Percentiles rank a stretch among this genome's conserved stretches.
Evolutionary conservation across 441 rosid genomes (phyloP).

Genomic region (Syzygium malaccense): DNA sequence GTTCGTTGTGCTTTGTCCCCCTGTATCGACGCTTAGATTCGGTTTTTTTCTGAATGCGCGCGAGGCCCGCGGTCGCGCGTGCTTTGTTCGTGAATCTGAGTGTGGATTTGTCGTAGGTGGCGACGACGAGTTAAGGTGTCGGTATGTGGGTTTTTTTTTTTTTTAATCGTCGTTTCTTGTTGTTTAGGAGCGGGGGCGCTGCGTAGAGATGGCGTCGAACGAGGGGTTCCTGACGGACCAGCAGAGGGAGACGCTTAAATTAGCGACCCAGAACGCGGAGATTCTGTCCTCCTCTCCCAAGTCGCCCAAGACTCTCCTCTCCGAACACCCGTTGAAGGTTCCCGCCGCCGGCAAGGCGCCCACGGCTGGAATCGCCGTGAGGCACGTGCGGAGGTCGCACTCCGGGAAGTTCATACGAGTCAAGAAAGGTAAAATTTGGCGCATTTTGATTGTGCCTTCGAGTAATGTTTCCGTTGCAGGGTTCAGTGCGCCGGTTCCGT

Average conservation of each 20-base stretch:
- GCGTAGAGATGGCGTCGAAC: constrained; percentile 57
- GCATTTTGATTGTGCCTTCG: neutral
- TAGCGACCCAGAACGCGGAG: constrained; percentile 52
- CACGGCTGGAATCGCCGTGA: constrained; percentile 50
- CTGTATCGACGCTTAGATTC: neutral
- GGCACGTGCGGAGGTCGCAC: constrained; percentile 82
- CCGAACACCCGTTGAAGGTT: constrained; percentile 54
- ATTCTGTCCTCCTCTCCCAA: constrained; percentile 55
- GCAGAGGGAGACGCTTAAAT: constrained; percentile 83
- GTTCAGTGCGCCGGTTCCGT: neutral
- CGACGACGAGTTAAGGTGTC: neutral
- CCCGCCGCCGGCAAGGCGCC: constrained; percentile 61
- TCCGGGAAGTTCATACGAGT: constrained; percentile 79
- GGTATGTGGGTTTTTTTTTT: too few relatives aligned
- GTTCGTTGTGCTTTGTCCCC: neutral
- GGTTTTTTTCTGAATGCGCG: neutral
- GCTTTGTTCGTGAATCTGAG: neutral
- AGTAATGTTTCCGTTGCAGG: neutral
- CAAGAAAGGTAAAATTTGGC: constrained; percentile 62
- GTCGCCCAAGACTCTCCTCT: constrained; percentile 49
- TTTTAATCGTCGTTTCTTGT: neutral
- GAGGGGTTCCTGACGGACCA: constrained; percentile 79
- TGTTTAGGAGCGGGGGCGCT: constrained; percentile 2
- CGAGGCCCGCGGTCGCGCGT: neutral
- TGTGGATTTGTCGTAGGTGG: neutral